Conservation (phyloP, 1,284 basidiomycete species). For the Fomitopsis schrenkii region DNA sequence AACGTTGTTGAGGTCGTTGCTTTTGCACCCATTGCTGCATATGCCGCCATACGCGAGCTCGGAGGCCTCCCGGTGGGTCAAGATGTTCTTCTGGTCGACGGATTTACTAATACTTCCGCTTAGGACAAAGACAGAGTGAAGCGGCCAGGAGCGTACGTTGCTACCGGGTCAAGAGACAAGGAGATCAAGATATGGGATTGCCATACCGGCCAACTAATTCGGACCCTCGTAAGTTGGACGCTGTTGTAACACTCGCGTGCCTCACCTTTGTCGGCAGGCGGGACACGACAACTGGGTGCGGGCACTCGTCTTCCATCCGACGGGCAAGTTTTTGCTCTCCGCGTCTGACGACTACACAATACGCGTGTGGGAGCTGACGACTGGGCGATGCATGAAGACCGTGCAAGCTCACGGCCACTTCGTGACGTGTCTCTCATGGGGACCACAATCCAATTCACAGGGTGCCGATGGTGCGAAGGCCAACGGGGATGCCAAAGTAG, state of each 20-base stretch:
- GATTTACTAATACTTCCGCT: not conserved
- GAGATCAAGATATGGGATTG: conserved; percentile 72
- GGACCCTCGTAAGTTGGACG: conserved; percentile 47
- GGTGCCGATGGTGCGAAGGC: conserved; percentile 29
- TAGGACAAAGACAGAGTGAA: conserved; percentile 29
- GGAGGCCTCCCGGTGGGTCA: conserved; percentile 23
- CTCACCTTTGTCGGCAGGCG: conserved; percentile 27
- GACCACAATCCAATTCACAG: conserved; percentile 43
- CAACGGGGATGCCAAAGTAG: conserved; percentile 21
- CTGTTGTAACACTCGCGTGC: not conserved
- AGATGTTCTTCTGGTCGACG: not conserved
- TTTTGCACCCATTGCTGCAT: conserved; percentile 54
- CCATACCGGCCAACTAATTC: conserved; percentile 60
- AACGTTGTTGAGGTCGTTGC: conserved; percentile 70
- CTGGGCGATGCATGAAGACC: conserved; percentile 63
- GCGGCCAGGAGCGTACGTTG: conserved; percentile 42
- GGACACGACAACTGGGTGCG: conserved; percentile 74
- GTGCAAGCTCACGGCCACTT: conserved; percentile 74
- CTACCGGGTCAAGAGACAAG: conserved; percentile 72
- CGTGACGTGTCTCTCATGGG: conserved; percentile 65
- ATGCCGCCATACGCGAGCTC: conserved; percentile 45
- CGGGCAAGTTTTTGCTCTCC: conserved; percentile 69
- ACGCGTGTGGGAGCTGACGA: conserved; percentile 71
- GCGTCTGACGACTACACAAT: conserved; percentile 78
- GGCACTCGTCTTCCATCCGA: conserved; percentile 65